These are phyloP conservation scores for Arxiozyma telluris DNA, from an alignment of 1,139 yeast genomes.

Conservation along the genomic window DNA sequence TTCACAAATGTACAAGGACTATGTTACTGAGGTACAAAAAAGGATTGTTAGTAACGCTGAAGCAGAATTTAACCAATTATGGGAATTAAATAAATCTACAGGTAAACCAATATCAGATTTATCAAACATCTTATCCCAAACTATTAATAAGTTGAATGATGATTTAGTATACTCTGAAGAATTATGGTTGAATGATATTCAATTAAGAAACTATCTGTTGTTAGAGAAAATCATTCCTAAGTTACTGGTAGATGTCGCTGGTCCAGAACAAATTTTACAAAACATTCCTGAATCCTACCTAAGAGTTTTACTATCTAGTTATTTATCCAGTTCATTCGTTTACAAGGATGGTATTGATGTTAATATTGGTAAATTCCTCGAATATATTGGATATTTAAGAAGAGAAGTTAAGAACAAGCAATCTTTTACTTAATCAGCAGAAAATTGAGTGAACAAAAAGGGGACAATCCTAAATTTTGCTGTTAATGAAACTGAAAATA, in stretches of 20 bases:
- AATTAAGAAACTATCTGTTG: slow-evolving; percentile 70
- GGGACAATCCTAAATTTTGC: not conserved
- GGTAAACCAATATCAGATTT: slow-evolving; percentile 65
- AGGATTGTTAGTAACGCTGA: slow-evolving; percentile 71
- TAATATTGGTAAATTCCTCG: slow-evolving; percentile 31
- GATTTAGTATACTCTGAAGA: slow-evolving; percentile 76
- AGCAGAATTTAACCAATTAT: slow-evolving; percentile 76
- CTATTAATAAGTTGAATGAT: slow-evolving; percentile 84
- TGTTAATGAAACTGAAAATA: not conserved
- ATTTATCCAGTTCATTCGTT: slow-evolving; percentile 80
- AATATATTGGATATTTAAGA: slow-evolving; percentile 28
- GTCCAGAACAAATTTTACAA: slow-evolving; percentile 60
- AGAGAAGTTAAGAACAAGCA: slow-evolving; percentile 20
- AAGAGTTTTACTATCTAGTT: slow-evolving; percentile 84
- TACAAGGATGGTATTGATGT: slow-evolving; percentile 72
- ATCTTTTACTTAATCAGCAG: not conserved
- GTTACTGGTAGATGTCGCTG: slow-evolving; percentile 59
- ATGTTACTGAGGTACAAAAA: slow-evolving; percentile 75
- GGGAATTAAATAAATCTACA: slow-evolving; percentile 66
- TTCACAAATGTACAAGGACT: slow-evolving; percentile 70
- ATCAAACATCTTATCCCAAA: slow-evolving; percentile 75
- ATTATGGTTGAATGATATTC: slow-evolving; percentile 74
- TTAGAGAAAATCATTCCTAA: slow-evolving; percentile 66
- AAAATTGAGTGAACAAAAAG: too few relatives aligned
- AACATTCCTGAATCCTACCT: slow-evolving; percentile 86